Conservation (phyloP, 352 stramenopile genomes). For the Phytopythium boreale region DNA sequence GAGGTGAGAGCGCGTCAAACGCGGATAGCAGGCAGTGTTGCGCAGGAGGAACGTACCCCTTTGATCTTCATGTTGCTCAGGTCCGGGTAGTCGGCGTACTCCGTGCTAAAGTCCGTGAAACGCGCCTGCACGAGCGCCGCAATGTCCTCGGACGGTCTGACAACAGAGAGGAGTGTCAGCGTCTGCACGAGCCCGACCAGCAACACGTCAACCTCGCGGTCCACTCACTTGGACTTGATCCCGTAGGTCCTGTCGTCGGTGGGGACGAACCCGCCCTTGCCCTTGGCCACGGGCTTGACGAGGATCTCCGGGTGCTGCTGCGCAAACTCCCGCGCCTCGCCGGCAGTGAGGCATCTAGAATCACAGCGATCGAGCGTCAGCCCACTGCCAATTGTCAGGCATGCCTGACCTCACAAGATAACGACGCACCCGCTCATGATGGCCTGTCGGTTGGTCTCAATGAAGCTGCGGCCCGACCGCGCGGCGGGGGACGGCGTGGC, state of each 20-base stretch:
- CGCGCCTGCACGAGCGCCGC: slow-evolving; percentile 62
- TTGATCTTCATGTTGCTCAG: slow-evolving; percentile 80
- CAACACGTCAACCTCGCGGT: not conserved
- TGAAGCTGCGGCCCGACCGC: slow-evolving; percentile 66
- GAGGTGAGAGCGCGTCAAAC: not conserved
- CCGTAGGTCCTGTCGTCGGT: slow-evolving; percentile 60
- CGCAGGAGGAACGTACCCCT: slow-evolving; percentile 39
- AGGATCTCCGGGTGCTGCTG: slow-evolving; percentile 74
- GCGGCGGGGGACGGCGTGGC: slow-evolving; percentile 58
- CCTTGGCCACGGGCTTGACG: slow-evolving; percentile 55
- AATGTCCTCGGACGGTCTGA: slow-evolving; percentile 73
- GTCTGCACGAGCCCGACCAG: not conserved
- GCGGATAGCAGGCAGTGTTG: not conserved
- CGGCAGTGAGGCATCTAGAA: slow-evolving; percentile 46
- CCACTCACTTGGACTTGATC: slow-evolving; percentile 72
- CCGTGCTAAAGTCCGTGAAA: slow-evolving; percentile 60
- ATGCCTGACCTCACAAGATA: too few species aligned
- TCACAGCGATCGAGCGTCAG: not conserved
- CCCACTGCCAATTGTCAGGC: not conserved
- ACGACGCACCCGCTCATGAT: slow-evolving; percentile 43
- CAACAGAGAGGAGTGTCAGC: not conserved
- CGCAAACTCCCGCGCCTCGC: slow-evolving; percentile 55
- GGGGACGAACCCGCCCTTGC: slow-evolving; percentile 48
- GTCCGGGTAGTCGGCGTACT: slow-evolving; percentile 73
- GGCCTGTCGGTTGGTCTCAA: slow-evolving; percentile 75